Evolutionary conservation across 2,329 filamentous ascomycete genomes (phyloP), one percentile per base, ranked within the genome.

Genomic region (Xylaria sp.): DNA sequence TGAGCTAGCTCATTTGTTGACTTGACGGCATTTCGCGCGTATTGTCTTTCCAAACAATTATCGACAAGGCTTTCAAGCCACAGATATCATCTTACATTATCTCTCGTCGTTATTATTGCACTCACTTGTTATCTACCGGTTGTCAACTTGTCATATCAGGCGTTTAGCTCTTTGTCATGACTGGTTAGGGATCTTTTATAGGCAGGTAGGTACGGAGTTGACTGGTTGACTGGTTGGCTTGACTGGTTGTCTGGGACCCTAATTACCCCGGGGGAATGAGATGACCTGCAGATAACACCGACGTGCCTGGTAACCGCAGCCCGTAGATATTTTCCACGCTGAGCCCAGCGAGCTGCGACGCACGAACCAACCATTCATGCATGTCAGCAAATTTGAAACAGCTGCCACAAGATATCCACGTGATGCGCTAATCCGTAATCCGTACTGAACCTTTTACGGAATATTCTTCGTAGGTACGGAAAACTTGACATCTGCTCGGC

Each of bases 361-460:
- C 54, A 59, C 54, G 49, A 58, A 50, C 63, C 63, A 63, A 63
- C 58, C 50, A 60, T 51, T 59, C 34, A 68, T 68, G 67, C 68
- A 69, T 62, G 66, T 68, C 69, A 66, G 66, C 59, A 54, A 70
- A 65, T 67, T 61, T 70, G 69, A 70, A 70, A 70, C 69, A 67
- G 10, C 46, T 57, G 39, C 63, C 52, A 54, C 61, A 63, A 64
- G 56, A 60, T 54, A 61, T 57, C 63, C 68, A 70, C 68, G 67
- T 69, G 68, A 69, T 64, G 46, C 55, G 19, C 62, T 57, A 53
- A 30, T 30, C 23, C 23, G 23, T 30, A 30, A 30, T 5, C 23
- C 23, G 4, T 30, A 30, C 23, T 30, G 23, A 30, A 30, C 23
- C 23, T 30, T 30, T 30, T 30, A 54, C 18, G 35, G 55, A 30